phyloP scores from a whole-genome alignment of 345 rosid genomes.

The Heritiera littoralis region DNA sequence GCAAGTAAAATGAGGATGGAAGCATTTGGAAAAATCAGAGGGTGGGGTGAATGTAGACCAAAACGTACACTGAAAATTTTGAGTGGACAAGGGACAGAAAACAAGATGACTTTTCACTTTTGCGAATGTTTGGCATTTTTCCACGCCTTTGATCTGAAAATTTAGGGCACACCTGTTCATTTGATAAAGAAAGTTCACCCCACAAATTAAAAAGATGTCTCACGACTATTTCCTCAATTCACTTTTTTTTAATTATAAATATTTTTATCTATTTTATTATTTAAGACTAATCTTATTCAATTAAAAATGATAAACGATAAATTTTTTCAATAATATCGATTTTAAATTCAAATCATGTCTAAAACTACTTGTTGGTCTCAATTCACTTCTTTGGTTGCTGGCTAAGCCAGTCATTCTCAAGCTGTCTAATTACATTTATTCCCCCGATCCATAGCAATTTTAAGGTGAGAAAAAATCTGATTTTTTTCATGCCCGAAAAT shows the following conservation, averaged over 20 bases:
- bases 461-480: not conserved
- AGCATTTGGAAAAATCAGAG: too few species aligned
- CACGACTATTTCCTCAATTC: not conserved
- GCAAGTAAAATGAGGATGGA: too few species aligned
- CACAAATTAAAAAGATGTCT: not conserved
- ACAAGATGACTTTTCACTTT: conserved; percentile 14
- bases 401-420: not conserved
- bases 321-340: too few species aligned
- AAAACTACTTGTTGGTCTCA: too few species aligned
- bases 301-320: too few species aligned
- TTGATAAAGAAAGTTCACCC: not conserved
- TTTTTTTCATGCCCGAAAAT: not conserved
- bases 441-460: not conserved
- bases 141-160: not conserved
- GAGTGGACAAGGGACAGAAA: not conserved
- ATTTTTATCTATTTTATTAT: too few species aligned
- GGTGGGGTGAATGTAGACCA: too few species aligned
- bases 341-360: too few species aligned
- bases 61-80: not conserved
- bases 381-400: not conserved
- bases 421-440: not conserved
- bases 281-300: too few species aligned
- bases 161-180: not conserved
- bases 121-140: conserved; percentile 7
- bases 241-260: not conserved